These are phyloP conservation scores for Colletotrichum agaves DNA, from an alignment of 2,329 filamentous ascomycete species.

Conservation along the genomic window DNA sequence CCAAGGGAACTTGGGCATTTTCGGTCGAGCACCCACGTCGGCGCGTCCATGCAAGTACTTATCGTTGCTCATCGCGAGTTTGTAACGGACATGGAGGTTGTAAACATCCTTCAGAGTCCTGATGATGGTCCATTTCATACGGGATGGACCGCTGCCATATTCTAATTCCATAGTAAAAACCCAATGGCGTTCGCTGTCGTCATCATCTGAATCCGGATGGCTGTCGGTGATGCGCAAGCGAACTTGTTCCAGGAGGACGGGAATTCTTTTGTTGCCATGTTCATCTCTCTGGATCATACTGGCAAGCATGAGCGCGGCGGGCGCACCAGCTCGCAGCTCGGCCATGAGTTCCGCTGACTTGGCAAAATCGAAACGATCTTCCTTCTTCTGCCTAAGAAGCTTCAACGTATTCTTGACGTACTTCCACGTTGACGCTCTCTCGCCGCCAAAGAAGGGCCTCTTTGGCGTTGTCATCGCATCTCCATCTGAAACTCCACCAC, in stretches of 20 bases:
- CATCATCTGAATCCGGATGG: conserved; percentile 68
- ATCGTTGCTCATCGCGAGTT: conserved; percentile 84
- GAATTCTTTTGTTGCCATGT: conserved; percentile 93
- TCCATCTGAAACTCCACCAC: conserved; percentile 72
- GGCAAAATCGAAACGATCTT: conserved; percentile 89
- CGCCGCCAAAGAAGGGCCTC: conserved; percentile 68
- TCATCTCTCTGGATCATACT: conserved; percentile 99
- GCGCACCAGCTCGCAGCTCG: conserved; percentile 90
- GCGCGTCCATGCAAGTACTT: conserved; percentile 78
- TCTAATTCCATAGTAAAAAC: conserved; percentile 93
- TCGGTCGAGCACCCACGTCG: conserved; percentile 74
- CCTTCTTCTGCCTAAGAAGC: conserved; percentile 81
- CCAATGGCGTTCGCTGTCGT: conserved; percentile 76
- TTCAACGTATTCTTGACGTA: conserved; percentile 92
- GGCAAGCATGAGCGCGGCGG: conserved; percentile 91
- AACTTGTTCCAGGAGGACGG: conserved; percentile 93
- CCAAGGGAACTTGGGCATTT: conserved; percentile 89
- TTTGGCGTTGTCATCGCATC: conserved; percentile 67
- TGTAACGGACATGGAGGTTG: conserved; percentile 94
- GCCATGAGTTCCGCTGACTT: conserved; percentile 98
- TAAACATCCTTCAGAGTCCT: conserved; percentile 89
- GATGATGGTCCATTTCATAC: conserved; percentile 96
- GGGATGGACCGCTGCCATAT: conserved; percentile 92
- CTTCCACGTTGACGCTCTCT: conserved; percentile 84
- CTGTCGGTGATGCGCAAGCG: conserved; percentile 90